Evolutionary conservation across 495 filamentous ascomycete genomes (phyloP).

Genomic region (Cairneyella variabilis): DNA sequence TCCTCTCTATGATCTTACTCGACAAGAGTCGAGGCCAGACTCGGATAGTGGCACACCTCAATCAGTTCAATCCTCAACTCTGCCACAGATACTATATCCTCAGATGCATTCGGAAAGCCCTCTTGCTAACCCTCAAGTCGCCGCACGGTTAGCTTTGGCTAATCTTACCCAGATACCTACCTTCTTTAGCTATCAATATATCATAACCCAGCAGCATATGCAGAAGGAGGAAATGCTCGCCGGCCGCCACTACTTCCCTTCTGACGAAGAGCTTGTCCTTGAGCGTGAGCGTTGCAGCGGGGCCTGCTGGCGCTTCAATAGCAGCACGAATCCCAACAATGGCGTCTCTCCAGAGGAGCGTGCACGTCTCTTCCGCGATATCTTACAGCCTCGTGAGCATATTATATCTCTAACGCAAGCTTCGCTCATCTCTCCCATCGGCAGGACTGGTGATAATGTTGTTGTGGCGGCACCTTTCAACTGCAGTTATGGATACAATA

Average conservation of each 20-base stretch:
- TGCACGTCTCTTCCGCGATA: conserved; percentile 71
- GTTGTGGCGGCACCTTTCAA: conserved; percentile 86
- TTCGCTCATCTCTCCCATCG: conserved; percentile 46
- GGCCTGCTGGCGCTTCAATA: conserved; percentile 87
- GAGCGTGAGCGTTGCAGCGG: conserved; percentile 85
- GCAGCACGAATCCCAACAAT: conserved; percentile 72
- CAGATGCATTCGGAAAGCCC: conserved; percentile 41
- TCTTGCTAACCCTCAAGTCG: conserved; percentile 47
- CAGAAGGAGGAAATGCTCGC: conserved; percentile 95
- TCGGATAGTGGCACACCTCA: conserved; percentile 22
- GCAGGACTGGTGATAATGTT: conserved; percentile 71
- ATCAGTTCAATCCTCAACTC: conserved; percentile 27
- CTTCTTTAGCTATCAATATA: too few relatives aligned
- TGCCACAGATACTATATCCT: conserved; percentile 40
- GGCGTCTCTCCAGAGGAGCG: conserved; percentile 77
- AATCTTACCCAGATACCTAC: conserved; percentile 44
- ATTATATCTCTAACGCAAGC: conserved; percentile 41
- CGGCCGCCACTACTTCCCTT: conserved; percentile 74
- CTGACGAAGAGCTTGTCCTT: conserved; percentile 70
- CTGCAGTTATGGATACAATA: conserved; percentile 96
- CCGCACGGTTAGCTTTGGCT: conserved; percentile 57
- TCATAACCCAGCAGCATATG: conserved; percentile 45
- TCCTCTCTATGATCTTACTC: conserved; percentile 48
- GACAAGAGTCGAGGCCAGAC: conserved; percentile 40
- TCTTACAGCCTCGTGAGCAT: conserved; percentile 51